Percentiles rank a stretch among this genome's conserved stretches.
Conservation (phyloP, 179 eudicot species). For the Camellia oleifera region DNA sequence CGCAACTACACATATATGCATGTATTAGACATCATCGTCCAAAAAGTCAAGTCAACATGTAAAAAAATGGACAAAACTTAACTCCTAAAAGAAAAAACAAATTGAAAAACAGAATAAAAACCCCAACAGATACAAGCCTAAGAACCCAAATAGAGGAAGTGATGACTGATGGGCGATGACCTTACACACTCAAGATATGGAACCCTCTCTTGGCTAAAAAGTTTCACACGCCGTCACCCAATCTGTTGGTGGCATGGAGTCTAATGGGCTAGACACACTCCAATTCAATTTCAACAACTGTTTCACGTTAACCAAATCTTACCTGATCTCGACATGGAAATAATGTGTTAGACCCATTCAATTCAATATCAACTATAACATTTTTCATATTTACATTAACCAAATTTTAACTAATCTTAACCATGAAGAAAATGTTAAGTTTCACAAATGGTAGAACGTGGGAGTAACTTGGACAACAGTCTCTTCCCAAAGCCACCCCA, state of each 20-base stretch:
- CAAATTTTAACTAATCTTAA: background rate
- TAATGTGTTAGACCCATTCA: background rate
- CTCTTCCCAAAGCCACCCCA: conserved; percentile 1
- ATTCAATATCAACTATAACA: background rate
- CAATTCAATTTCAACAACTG: background rate
- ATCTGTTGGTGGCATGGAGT: background rate
- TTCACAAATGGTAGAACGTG: background rate
- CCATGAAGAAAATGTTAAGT: background rate
- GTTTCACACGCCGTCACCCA: background rate
- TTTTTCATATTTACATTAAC: background rate
- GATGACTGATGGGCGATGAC: background rate
- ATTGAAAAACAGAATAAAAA: background rate
- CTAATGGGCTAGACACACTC: background rate
- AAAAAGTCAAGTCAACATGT: background rate
- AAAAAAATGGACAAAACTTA: background rate
- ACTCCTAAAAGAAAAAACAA: background rate
- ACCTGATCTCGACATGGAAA: background rate
- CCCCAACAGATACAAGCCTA: background rate
- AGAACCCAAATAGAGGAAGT: background rate
- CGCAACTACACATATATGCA: background rate
- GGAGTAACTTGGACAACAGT: background rate
- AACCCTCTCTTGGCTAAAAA: background rate
- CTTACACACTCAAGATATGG: background rate
- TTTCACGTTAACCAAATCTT: background rate
- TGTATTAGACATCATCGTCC: background rate